These are phyloP conservation scores for Spathaspora hagerdaliae DNA, from an alignment of 805 yeast genomes.

Conservation along the genomic window DNA sequence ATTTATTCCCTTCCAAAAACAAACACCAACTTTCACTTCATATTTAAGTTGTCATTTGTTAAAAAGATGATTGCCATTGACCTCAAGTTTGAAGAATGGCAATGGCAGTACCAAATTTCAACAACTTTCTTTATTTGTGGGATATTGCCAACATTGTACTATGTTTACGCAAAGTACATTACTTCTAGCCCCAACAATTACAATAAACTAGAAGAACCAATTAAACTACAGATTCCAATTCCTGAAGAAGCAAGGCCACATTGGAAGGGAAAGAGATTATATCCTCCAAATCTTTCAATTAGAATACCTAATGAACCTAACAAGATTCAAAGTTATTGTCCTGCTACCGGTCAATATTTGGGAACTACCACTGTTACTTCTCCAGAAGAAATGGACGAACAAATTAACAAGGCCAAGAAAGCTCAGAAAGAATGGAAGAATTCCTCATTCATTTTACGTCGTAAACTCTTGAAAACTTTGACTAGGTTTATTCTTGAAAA, in stretches of 20 bases:
- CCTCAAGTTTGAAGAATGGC: slow-evolving; percentile 34
- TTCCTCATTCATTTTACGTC: slow-evolving; percentile 61
- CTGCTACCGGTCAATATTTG: slow-evolving; percentile 89
- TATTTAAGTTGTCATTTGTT: too few relatives aligned
- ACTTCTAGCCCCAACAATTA: slow-evolving; percentile 36
- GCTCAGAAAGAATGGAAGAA: slow-evolving; percentile 53
- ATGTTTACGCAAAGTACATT: slow-evolving; percentile 32
- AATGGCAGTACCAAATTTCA: slow-evolving; percentile 44
- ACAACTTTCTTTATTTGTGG: slow-evolving; percentile 40
- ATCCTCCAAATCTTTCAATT: slow-evolving; percentile 53
- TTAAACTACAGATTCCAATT: slow-evolving; percentile 49
- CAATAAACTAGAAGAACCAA: slow-evolving; percentile 40
- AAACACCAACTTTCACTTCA: too few relatives aligned
- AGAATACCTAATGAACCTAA: slow-evolving; percentile 59
- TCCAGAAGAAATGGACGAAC: slow-evolving; percentile 65
- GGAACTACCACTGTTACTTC: slow-evolving; percentile 67
- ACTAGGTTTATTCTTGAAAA: slow-evolving; percentile 68
- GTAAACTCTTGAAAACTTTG: slow-evolving; percentile 67
- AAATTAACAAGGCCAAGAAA: slow-evolving; percentile 46
- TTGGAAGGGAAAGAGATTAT: slow-evolving; percentile 85
- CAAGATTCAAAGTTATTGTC: slow-evolving; percentile 82
- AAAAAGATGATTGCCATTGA: slow-evolving; percentile 38
- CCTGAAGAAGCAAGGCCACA: slow-evolving; percentile 82
- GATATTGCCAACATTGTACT: slow-evolving; percentile 32
- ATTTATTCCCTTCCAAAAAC: too few relatives aligned